Base-by-base conservation (phyloP, 192 early-diverging fungal genomes). In the Phlyctochytrium arcticum region DNA sequence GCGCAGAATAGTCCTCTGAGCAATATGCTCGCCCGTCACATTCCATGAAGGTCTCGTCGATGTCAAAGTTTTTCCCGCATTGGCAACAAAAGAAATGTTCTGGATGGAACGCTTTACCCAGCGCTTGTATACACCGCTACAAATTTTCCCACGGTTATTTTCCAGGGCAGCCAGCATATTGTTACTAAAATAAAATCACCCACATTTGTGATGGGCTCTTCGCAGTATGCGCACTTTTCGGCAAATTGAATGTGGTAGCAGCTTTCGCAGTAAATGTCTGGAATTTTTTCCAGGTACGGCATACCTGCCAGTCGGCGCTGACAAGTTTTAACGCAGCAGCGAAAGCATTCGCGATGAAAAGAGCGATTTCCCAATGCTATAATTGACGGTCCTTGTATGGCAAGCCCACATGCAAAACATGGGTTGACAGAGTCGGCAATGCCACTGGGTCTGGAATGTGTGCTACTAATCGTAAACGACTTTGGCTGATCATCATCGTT, bases 81-180 rank as follows among this genome's bases (percentile, higher is more conserved):
- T 74, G 72, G 19, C 37, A 36, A 53, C 75, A 77, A 36, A 77
- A 77, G 69, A 77, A 77, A 44, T 77, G 75, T 54, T 76, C 72
- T 29, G 60, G 72, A 33, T 77, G 75, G 26, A 73, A 77, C 7
- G 68, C 50, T 56, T 63, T 65, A 23, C 68, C 71, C 0, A 77
- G 58, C 7, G 75, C 75, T 19, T 42, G 34, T 29, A 75, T 72
- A 6, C 21, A 50, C 2, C 56, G 37, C 65, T 67, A 47, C 0
- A 67, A 58, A 30, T 0, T 19, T 1, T 23, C 49, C 17, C 24
- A 51, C 26, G 1, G 1, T 24, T 23, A 12, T n/a, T 51, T 12
- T 0, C 12, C 49, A 51, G 49, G 17, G 10, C 1, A 12, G 1
- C 17, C 24, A 27, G 17, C 10, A 23, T 12, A 51, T 51, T 17